Evolutionary conservation across 2,329 filamentous ascomycete species (phyloP).

Genomic region (Neopestalotiopsis rosae): DNA sequence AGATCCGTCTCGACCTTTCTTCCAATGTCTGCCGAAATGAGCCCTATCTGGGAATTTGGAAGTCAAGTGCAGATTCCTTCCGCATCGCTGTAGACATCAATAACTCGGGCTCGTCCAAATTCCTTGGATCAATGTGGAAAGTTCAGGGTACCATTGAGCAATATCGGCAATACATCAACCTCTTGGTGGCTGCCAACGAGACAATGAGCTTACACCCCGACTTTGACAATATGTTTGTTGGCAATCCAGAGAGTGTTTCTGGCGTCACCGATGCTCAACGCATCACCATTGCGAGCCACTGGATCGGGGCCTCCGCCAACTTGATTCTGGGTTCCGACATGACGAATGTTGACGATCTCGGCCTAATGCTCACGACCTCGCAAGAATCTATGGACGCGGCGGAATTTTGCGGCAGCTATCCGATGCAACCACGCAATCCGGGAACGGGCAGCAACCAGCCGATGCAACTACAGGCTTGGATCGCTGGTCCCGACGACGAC

Average conservation of each 20-base stretch:
- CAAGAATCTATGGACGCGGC: conserved; percentile 24
- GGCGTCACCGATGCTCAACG: conserved; percentile 32
- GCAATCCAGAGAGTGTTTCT: conserved; percentile 28
- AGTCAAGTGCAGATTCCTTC: conserved; percentile 31
- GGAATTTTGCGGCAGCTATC: conserved; percentile 27
- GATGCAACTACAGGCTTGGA: conserved; percentile 33
- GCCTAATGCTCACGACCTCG: conserved; percentile 28
- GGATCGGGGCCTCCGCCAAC: conserved; percentile 35
- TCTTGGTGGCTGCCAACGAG: conserved; percentile 23
- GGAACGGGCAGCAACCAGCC: conserved; percentile 27
- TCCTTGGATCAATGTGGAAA: conserved; percentile 26
- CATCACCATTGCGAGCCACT: conserved; percentile 34
- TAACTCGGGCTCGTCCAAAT: conserved; percentile 28
- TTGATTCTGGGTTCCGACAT: conserved; percentile 34
- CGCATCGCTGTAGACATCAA: conserved; percentile 34
- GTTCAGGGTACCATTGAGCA: conserved; percentile 36
- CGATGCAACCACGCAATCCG: conserved; percentile 33
- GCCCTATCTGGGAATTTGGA: conserved; percentile 31
- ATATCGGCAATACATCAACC: conserved; percentile 33
- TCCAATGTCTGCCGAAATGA: conserved; percentile 33
- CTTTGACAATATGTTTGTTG: conserved; percentile 34
- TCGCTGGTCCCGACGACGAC: conserved; percentile 28
- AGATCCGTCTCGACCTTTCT: conserved; percentile 34
- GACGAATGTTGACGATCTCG: conserved; percentile 29
- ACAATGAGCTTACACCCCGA: conserved; percentile 32